A percentile compares a stretch with the other conserved stretches of the same genome.
Evolutionary conservation across 192 early-diverging fungal species (phyloP).

Genomic region (Piromyces finnis): DNA sequence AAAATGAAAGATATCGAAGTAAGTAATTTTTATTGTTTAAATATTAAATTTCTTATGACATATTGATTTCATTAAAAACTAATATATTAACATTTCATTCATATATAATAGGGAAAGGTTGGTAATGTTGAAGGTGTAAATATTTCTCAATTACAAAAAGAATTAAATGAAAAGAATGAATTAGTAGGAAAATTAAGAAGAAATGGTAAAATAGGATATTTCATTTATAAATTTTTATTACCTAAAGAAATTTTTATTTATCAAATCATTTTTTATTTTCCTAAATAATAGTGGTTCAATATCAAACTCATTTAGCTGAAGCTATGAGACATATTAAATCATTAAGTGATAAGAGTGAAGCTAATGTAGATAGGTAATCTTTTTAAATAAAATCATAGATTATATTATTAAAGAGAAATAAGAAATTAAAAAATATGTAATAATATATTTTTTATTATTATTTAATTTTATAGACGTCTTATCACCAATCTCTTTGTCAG

Average conservation of each 20-base stretch:
- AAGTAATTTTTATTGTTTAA: no score
- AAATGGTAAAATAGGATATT: constrained; percentile 22
- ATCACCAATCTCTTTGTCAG: constrained; percentile 79
- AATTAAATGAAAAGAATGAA: constrained; percentile 52
- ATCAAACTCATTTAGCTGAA: constrained; percentile 79
- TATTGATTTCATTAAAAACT: no score
- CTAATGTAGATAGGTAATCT: constrained; percentile 53
- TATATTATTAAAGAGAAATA: no score
- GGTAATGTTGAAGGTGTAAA: constrained; percentile 3
- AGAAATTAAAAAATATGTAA: no score
- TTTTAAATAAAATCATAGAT: no score
- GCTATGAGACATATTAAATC: constrained; percentile 70
- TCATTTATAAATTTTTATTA: no score
- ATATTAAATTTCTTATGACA: no score
- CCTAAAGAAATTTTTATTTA: no score
- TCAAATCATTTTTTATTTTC: no score
- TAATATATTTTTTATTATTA: no score
- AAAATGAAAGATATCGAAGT: constrained; percentile 40
- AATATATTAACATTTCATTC: no score
- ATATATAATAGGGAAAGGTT: not conserved
- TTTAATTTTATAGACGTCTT: constrained; percentile 39
- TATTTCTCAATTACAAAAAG: constrained; percentile 20
- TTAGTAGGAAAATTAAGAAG: constrained; percentile 58
- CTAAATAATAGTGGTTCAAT: constrained; percentile 56
- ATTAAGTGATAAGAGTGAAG: constrained; percentile 48